phyloP scores from a whole-genome alignment of 768 basidiomycete species.

The Cytidiella melzeri region DNA sequence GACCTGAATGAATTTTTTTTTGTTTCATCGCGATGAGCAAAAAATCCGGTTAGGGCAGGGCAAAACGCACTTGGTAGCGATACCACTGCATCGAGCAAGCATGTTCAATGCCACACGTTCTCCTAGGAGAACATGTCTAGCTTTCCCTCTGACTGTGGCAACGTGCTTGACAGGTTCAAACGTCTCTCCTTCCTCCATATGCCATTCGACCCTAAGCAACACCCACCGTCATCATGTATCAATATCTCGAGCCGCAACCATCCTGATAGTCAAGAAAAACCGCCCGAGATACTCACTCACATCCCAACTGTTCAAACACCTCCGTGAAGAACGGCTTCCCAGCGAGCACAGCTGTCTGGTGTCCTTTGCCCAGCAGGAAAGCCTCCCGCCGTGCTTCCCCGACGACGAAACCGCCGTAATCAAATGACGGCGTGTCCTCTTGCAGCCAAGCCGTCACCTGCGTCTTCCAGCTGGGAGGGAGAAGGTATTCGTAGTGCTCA shows the following conservation, averaged over 20 bases:
- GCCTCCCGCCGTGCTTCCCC: constrained; percentile 86
- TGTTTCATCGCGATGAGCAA: background rate
- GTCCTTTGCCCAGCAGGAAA: constrained; percentile 86
- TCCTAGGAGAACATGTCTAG: constrained; percentile 80
- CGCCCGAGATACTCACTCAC: constrained; percentile 70
- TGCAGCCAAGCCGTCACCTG: constrained; percentile 79
- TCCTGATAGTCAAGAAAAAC: no score
- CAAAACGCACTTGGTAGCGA: constrained; percentile 78
- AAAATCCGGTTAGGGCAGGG: background rate
- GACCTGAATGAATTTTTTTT: constrained; percentile 52
- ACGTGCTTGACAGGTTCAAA: constrained; percentile 80
- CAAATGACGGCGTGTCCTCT: constrained; percentile 94
- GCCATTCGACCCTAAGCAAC: constrained; percentile 80
- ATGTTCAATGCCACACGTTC: constrained; percentile 92
- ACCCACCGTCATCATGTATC: background rate
- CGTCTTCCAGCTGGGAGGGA: constrained; percentile 89
- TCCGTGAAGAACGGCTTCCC: constrained; percentile 95
- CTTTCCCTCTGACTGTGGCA: constrained; percentile 89
- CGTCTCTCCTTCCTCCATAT: constrained; percentile 75
- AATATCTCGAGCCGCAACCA: background rate
- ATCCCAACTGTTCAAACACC: constrained; percentile 82
- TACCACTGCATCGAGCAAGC: constrained; percentile 92
- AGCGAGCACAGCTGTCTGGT: constrained; percentile 72
- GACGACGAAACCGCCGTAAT: constrained; percentile 95
- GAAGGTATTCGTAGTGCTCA: constrained; percentile 51